Evolutionary conservation across 768 basidiomycete species (phyloP).

Genomic region (Pleurotus pulmonarius): DNA sequence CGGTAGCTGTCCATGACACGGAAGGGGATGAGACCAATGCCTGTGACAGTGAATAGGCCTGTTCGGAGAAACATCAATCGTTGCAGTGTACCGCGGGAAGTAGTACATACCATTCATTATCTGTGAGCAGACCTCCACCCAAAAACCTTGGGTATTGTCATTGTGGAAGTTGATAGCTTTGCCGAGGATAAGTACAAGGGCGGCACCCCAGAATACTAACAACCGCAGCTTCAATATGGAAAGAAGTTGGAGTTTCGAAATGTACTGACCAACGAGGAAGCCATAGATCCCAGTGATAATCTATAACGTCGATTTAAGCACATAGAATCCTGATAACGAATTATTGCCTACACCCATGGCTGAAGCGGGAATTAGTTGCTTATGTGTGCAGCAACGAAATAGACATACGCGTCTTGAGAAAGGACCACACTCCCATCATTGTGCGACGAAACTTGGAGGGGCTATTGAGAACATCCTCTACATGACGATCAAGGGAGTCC

Average conservation of each 20-base stretch:
- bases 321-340: neutral
- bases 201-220: slow-evolving; percentile 82
- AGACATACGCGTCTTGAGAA: slow-evolving; percentile 74
- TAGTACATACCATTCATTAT: slow-evolving; percentile 57
- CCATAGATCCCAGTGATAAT: slow-evolving; percentile 73
- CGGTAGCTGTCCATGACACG: slow-evolving; percentile 75
- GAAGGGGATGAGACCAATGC: slow-evolving; percentile 76
- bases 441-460: slow-evolving; percentile 57
- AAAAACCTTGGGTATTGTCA: slow-evolving; percentile 65
- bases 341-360: slow-evolving; percentile 59
- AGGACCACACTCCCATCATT: slow-evolving; percentile 73
- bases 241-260: neutral
- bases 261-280: slow-evolving; percentile 58
- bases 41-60: slow-evolving; percentile 79
- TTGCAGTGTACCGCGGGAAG: no score
- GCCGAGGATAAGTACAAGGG: slow-evolving; percentile 69
- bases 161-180: slow-evolving; percentile 73
- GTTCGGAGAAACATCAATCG: neutral
- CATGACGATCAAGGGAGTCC: slow-evolving; percentile 69
- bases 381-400: neutral
- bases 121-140: slow-evolving; percentile 79
- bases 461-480: slow-evolving; percentile 68
- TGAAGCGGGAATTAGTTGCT: slow-evolving; percentile 19
- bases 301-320: slow-evolving; percentile 23
- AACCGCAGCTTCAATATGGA: neutral